Base-by-base conservation (phyloP, 208 protist species). In the Wallacemonas rigidus region DNA sequence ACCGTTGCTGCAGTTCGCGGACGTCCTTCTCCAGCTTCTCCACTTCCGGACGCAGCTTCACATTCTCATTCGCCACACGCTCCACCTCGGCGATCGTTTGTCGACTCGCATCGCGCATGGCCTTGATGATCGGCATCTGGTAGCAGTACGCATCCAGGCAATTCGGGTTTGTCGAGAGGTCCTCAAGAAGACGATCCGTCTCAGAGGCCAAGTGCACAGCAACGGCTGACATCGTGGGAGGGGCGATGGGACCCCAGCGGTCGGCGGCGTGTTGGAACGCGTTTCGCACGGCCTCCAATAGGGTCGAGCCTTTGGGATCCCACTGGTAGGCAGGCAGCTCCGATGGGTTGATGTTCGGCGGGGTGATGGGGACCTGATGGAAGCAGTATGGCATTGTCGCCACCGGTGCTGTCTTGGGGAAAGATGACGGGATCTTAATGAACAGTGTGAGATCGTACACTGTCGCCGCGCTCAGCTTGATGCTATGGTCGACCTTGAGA, bases 81-180 rank as follows among this genome's bases (percentile, higher is more conserved):
- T 92, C 85, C 43, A 94, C 77, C 35, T 92, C 85, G 26, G 75
- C 60, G n/a, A 91, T 63, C 1, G 82, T 89, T 40, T 90, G 81
- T 36, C 67, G 36, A 38, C 80, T 81, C 8, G 78, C 83, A 40
- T 93, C 80, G 2, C 91, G 87, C 79, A 96, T 90, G 57, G 77
- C 69, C 74, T 96, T 96, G 54, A 90, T 74, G 47, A 93, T 83
- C 3, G 91, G 89, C 56, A 94, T 70, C 65, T 96, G 91, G 69
- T 96, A 91, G 60, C 82, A 85, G 69, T 92, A 96, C n/a, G 87
- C 86, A 62, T 96, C 91, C 1, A 92, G 86, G 63, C 87, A 93
- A 74, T 90, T 94, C 2, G 88, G 80, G 72, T 96, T 94, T 14
- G 54, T 80, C 9, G 72, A 58, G 17, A 96, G 74, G 62, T 94